Conservation (phyloP, 306 rosid genomes). For the Prunus mongolica region DNA sequence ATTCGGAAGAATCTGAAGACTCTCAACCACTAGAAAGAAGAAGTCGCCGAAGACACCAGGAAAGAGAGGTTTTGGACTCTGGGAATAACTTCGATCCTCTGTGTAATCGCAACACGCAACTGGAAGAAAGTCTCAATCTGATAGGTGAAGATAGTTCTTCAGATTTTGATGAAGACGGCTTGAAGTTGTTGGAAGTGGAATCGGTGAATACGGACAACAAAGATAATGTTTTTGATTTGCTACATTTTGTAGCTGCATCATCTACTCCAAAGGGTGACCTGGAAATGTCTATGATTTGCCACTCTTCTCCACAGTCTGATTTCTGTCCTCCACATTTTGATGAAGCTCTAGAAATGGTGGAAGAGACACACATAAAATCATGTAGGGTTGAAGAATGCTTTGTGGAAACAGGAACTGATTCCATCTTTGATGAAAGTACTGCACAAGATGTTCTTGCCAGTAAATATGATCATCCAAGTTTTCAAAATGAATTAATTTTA, state of each 20-base stretch:
- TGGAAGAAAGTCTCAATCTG: background rate
- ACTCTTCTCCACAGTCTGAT: background rate
- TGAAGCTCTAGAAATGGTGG: background rate
- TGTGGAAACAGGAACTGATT: background rate
- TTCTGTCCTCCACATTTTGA: background rate
- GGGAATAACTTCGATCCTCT: background rate
- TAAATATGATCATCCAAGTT: background rate
- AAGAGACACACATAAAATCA: background rate
- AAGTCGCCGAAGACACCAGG: background rate
- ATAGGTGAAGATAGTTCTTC: constrained; percentile 2
- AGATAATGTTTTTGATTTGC: background rate
- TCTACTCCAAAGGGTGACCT: constrained; percentile 5
- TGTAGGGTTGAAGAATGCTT: background rate
- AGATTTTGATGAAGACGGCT: background rate
- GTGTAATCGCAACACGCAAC: background rate
- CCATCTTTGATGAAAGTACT: background rate
- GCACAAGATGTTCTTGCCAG: background rate
- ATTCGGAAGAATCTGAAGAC: background rate
- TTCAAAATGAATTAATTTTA: background rate
- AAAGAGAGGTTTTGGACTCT: background rate
- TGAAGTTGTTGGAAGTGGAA: background rate
- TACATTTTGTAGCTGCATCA: constrained; percentile 2
- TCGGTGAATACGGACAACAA: background rate
- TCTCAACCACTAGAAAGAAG: background rate
- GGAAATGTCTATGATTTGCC: constrained; percentile 2